A percentile compares a stretch with the other conserved stretches of the same genome.
These are phyloP conservation scores for Saposhnikovia divaricata DNA, from an alignment of 129 eudicot species.

Conservation along the genomic window DNA sequence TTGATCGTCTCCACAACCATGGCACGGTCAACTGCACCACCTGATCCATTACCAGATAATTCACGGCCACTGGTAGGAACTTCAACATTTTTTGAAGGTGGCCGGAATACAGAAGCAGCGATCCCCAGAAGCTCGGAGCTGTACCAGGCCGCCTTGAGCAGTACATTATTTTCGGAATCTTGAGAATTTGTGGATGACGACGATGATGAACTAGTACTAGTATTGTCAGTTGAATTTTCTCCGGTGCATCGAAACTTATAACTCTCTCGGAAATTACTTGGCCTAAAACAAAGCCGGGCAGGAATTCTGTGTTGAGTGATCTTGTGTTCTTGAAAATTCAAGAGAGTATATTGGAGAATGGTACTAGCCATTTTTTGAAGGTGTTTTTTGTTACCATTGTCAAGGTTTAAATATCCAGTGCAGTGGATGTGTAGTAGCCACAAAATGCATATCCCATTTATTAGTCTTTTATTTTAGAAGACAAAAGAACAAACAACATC, in stretches of 20 bases:
- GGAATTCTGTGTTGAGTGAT: slow-evolving; percentile 8
- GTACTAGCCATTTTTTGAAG: slow-evolving; percentile 31
- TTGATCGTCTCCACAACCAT: slow-evolving; percentile 62
- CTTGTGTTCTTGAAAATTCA: slow-evolving; percentile 16
- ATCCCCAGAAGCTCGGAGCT: slow-evolving; percentile 90
- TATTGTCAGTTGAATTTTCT: slow-evolving; percentile 19
- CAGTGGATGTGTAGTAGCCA: slow-evolving; percentile 15
- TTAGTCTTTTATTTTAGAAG: not conserved
- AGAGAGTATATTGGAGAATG: slow-evolving; percentile 18
- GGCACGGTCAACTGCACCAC: slow-evolving; percentile 51
- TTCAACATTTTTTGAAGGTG: slow-evolving; percentile 26
- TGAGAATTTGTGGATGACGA: slow-evolving; percentile 6
- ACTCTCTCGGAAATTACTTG: slow-evolving; percentile 17
- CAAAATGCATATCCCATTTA: not conserved
- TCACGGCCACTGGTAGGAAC: slow-evolving; percentile 7
- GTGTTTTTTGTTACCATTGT: not conserved
- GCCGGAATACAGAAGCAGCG: slow-evolving; percentile 75
- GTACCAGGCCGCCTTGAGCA: slow-evolving; percentile 92
- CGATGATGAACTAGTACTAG: slow-evolving; percentile 18
- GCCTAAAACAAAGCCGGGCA: not conserved
- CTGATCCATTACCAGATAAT: slow-evolving; percentile 24
- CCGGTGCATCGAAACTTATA: slow-evolving; percentile 28
- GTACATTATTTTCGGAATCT: slow-evolving; percentile 47
- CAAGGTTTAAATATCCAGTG: slow-evolving; percentile 15
- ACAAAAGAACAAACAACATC: not conserved